Evolutionary conservation across 2,329 filamentous ascomycete species (phyloP).

Genomic region (Aspergillus sp.): DNA sequence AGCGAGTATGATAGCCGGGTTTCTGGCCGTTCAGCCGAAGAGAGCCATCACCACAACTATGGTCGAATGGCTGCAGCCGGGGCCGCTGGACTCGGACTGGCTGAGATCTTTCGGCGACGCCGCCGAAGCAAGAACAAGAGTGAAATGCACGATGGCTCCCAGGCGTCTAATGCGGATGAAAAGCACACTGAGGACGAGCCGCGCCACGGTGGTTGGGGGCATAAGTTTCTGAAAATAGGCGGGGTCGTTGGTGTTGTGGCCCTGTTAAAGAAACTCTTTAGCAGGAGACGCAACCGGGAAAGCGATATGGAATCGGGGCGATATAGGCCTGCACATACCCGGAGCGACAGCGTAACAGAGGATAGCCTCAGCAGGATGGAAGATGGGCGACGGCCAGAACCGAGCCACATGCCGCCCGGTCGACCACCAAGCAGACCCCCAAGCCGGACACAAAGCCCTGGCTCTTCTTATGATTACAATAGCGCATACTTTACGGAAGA

Average conservation of each 20-base stretch:
- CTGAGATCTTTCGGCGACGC: conserved; percentile 38
- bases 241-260: conserved; percentile 55
- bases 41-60: conserved; percentile 34
- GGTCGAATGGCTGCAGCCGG: conserved; percentile 46
- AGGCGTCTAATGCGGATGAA: conserved; percentile 54
- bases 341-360: conserved; percentile 34
- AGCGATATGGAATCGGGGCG: conserved; percentile 44
- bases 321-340: conserved; percentile 44
- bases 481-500: conserved; percentile 34
- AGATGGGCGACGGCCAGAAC: conserved; percentile 46
- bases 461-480: conserved; percentile 30
- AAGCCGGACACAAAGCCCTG: conserved; percentile 25
- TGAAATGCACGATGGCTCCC: conserved; percentile 37
- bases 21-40: conserved; percentile 42
- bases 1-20: conserved; percentile 49
- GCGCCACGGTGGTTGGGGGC: conserved; percentile 48
- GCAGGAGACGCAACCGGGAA: conserved; percentile 45
- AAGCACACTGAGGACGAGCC: conserved; percentile 51
- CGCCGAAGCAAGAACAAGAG: conserved; percentile 37
- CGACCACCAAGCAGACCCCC: conserved; percentile 25
- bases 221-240: conserved; percentile 51
- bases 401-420: conserved; percentile 22
- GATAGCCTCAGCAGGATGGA: conserved; percentile 38
- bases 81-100: conserved; percentile 49
- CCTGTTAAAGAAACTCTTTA: conserved; percentile 51